A percentile compares a stretch with the other conserved stretches of the same genome.
phyloP scores from a whole-genome alignment of 371 early-diverging fungal species.

The Haplosporangium sp. region DNA sequence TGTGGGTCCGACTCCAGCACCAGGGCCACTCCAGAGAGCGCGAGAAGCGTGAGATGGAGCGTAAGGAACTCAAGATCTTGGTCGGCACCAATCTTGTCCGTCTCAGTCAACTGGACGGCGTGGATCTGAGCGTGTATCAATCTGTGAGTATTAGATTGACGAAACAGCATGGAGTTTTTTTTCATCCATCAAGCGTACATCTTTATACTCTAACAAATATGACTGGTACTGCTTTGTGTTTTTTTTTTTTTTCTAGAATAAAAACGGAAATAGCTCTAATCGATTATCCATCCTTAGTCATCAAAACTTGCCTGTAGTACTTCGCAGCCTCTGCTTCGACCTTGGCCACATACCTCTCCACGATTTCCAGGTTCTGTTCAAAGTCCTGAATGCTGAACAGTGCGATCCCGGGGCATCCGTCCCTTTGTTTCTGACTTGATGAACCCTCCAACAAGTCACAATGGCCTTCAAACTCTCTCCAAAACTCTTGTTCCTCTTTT shows the following conservation, averaged over 20 bases:
- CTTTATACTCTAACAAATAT: too few relatives aligned
- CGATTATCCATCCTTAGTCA: too few relatives aligned
- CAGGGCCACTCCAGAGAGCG: constrained; percentile 94
- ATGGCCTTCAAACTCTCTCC: constrained; percentile 22
- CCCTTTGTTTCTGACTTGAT: not conserved
- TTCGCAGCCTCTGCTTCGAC: constrained; percentile 8
- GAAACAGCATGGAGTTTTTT: not conserved
- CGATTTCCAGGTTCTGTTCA: constrained; percentile 6
- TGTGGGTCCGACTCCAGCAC: constrained; percentile 98
- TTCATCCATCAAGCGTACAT: not conserved
- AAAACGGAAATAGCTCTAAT: too few relatives aligned
- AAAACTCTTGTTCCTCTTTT: constrained; percentile 5
- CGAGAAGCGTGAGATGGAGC: constrained; percentile 93
- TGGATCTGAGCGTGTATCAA: constrained; percentile 85
- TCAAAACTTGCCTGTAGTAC: not conserved
- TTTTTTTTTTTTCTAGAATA: too few relatives aligned
- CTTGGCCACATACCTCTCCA: constrained; percentile 11
- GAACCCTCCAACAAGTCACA: constrained; percentile 3
- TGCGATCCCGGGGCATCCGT: constrained; percentile 2
- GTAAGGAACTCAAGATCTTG: constrained; percentile 91
- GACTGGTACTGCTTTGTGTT: too few relatives aligned
- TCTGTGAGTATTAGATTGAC: constrained; percentile 53
- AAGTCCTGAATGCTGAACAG: constrained; percentile 15
- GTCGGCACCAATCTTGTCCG: constrained; percentile 98
- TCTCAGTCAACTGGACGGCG: constrained; percentile 89